Evolutionary conservation across 805 yeast species (phyloP).

Genomic region (Cyberlindnera misumaiensis): DNA sequence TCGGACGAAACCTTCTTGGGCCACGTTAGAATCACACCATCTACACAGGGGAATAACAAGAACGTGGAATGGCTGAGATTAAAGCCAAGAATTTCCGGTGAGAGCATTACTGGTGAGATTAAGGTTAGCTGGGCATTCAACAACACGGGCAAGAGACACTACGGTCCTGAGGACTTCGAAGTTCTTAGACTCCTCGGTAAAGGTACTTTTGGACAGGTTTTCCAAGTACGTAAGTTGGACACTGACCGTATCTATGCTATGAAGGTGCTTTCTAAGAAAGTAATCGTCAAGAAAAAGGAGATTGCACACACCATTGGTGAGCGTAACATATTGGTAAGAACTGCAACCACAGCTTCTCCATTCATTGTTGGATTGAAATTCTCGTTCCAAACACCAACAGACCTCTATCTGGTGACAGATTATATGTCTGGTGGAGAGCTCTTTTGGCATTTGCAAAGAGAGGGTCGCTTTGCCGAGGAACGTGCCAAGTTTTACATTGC

Average conservation of each 20-base stretch:
- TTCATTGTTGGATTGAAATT: slow-evolving; percentile 94
- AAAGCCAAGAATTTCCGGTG: slow-evolving; percentile 68
- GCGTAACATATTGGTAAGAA: slow-evolving; percentile 87
- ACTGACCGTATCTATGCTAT: slow-evolving; percentile 91
- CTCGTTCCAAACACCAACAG: slow-evolving; percentile 92
- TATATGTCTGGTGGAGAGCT: slow-evolving; percentile 98
- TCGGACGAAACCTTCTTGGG: slow-evolving; percentile 86
- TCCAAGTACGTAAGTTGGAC: slow-evolving; percentile 88
- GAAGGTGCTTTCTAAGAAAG: slow-evolving; percentile 93
- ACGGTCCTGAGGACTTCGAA: slow-evolving; percentile 93
- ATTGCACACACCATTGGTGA: slow-evolving; percentile 98
- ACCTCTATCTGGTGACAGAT: slow-evolving; percentile 89
- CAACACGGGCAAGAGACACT: slow-evolving; percentile 62
- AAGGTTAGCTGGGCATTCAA: slow-evolving; percentile 70
- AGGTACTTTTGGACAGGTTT: slow-evolving; percentile 97
- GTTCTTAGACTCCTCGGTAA: slow-evolving; percentile 85
- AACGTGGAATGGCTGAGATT: slow-evolving; percentile 69
- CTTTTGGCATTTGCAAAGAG: slow-evolving; percentile 95
- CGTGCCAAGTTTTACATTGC: slow-evolving; percentile 97
- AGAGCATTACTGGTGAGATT: slow-evolving; percentile 70
- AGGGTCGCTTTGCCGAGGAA: slow-evolving; percentile 88
- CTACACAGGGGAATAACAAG: slow-evolving; percentile 26
- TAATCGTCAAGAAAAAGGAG: slow-evolving; percentile 93
- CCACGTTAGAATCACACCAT: slow-evolving; percentile 68
- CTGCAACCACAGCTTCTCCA: slow-evolving; percentile 83